phyloP scores from a whole-genome alignment of 2,329 filamentous ascomycete genomes.

The Exophiala lecanii-corni region DNA sequence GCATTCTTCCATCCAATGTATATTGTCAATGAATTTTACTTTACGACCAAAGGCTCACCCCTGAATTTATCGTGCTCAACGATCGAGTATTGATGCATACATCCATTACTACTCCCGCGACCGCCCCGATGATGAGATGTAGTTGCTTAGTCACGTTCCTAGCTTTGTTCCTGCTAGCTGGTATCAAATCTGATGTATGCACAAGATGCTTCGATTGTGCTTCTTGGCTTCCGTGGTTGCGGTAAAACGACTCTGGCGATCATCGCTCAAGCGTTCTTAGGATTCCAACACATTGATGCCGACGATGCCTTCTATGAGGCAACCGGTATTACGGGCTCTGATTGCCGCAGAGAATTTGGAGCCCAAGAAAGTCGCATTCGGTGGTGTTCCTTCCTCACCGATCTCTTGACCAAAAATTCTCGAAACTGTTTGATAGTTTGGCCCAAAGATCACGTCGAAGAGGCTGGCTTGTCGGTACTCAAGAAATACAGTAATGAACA shows the following conservation, averaged over 20 bases:
- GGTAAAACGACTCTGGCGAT: background rate
- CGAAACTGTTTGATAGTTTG: background rate
- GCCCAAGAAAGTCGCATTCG: background rate
- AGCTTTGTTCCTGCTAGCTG: too few relatives aligned
- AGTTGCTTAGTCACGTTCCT: too few relatives aligned
- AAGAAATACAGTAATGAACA: background rate
- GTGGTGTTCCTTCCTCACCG: background rate
- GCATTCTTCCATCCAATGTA: too few relatives aligned
- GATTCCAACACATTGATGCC: background rate
- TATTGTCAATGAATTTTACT: too few relatives aligned
- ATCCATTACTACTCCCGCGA: too few relatives aligned
- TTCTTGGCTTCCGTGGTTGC: background rate
- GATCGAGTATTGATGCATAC: too few relatives aligned
- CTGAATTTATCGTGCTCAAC: too few relatives aligned
- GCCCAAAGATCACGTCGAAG: background rate
- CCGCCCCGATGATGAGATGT: too few relatives aligned
- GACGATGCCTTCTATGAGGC: background rate
- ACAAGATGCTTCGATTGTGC: background rate
- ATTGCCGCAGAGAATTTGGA: background rate
- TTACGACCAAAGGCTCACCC: too few relatives aligned
- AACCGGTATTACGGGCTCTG: background rate
- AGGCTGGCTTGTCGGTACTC: background rate
- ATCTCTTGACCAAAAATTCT: background rate
- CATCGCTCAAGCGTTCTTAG: background rate
- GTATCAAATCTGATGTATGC: too few relatives aligned